A percentile compares a stretch with the other conserved stretches of the same genome.
phyloP scores from a whole-genome alignment of 352 stramenopile species.

The Globisporangium iwayamae region DNA sequence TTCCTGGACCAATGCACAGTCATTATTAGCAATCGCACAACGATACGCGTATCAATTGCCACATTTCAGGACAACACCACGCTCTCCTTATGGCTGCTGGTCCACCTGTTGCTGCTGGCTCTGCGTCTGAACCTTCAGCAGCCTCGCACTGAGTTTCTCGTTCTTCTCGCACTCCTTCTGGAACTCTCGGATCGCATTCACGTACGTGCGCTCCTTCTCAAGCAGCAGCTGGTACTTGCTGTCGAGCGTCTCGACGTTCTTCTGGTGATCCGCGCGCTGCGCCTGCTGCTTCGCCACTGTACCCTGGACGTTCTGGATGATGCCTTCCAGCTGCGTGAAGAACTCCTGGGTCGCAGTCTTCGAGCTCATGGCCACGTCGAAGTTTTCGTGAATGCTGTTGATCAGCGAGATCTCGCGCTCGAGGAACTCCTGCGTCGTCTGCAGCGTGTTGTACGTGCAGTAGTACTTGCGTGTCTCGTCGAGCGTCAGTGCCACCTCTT shows the following conservation, averaged over 20 bases:
- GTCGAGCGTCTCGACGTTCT: slow-evolving; percentile 55
- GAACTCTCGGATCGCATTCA: slow-evolving; percentile 84
- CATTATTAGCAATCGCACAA: background rate
- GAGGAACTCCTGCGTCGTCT: slow-evolving; percentile 76
- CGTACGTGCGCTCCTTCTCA: slow-evolving; percentile 76
- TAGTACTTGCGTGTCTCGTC: slow-evolving; percentile 91
- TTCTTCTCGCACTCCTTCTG: slow-evolving; percentile 89
- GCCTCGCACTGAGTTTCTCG: slow-evolving; percentile 42
- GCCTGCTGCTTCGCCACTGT: slow-evolving; percentile 53
- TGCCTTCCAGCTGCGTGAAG: slow-evolving; percentile 69
- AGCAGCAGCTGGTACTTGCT: slow-evolving; percentile 78
- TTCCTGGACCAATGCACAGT: background rate
- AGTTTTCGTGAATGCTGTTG: slow-evolving; percentile 82
- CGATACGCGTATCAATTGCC: background rate
- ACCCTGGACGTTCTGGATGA: slow-evolving; percentile 58
- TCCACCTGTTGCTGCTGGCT: background rate
- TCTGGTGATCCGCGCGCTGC: slow-evolving; percentile 36
- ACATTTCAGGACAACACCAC: background rate
- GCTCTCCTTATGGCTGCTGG: background rate
- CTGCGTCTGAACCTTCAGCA: slow-evolving; percentile 9
- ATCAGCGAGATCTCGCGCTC: slow-evolving; percentile 87
- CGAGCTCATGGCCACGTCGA: slow-evolving; percentile 71
- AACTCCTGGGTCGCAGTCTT: slow-evolving; percentile 65
- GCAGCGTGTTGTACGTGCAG: slow-evolving; percentile 84
- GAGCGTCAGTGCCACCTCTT: slow-evolving; percentile 83